Evolutionary conservation across 2,329 filamentous ascomycete species (phyloP).

Genomic region (Trichothecium sympodiale): DNA sequence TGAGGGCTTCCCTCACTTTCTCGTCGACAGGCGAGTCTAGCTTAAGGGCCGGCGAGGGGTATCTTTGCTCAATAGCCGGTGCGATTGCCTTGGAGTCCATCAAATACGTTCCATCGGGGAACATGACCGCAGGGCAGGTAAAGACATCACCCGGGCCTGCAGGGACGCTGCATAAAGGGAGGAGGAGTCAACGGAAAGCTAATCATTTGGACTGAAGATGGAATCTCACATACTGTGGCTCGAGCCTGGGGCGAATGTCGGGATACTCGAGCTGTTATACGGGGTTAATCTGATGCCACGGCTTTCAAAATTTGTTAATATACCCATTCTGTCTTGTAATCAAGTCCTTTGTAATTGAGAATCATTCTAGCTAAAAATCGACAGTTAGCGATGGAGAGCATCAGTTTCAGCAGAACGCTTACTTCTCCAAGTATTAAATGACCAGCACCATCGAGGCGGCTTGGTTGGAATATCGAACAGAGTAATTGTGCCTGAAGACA

Average conservation of each 20-base stretch:
- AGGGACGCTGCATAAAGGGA: too few species aligned
- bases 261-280: slow-evolving; percentile 44
- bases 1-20: slow-evolving; percentile 30
- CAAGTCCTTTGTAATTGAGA: slow-evolving; percentile 54
- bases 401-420: slow-evolving; percentile 5
- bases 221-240: slow-evolving; percentile 31
- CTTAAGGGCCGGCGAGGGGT: slow-evolving; percentile 47
- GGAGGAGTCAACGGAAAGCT: background rate
- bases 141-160: slow-evolving; percentile 30
- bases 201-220: background rate
- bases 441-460: slow-evolving; percentile 39
- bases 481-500: slow-evolving; percentile 25
- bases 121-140: slow-evolving; percentile 43
- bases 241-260: slow-evolving; percentile 41
- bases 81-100: slow-evolving; percentile 57
- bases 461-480: slow-evolving; percentile 49
- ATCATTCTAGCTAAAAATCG: slow-evolving; percentile 41
- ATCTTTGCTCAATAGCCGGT: slow-evolving; percentile 40
- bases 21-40: slow-evolving; percentile 40
- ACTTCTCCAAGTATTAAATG: slow-evolving; percentile 57
- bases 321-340: slow-evolving; percentile 52
- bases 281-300: background rate
- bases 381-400: slow-evolving; percentile 6
- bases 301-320: too few species aligned
- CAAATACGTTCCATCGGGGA: slow-evolving; percentile 45